Base-by-base conservation (phyloP, 2,329 filamentous ascomycete genomes). In the Rhynchosporium agropyri region DNA sequence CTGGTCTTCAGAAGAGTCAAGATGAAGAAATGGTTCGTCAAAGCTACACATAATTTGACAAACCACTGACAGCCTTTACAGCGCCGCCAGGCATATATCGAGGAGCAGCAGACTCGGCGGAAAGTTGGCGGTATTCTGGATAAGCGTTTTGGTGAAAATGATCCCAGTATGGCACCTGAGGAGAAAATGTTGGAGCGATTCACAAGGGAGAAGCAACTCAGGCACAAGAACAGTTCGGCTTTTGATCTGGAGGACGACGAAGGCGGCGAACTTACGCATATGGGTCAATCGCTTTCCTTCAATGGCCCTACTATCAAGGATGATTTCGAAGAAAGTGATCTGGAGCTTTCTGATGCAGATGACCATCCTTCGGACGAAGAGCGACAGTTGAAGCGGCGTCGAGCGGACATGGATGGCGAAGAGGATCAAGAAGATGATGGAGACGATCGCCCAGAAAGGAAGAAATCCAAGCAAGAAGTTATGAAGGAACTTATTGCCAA, bases 401-500 rank as follows among this genome's bases (percentile, higher is more conserved):
- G 86, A 58, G 75, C 79, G 33, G 70, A 77, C 28, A 77, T 80
- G 36, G 79, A 81, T 57, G 81, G 79, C 3, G 81, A 77, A 4
- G 80, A 80, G n/a, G 81, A 79, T 2, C 79, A 78, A 3, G 80
- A 80, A 5, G 80, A 80, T 0, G 79, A 78, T 4, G 81, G 81
- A 42, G 81, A 81, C 28, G 58, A 61, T 26, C 79, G 88, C 66
- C 92, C 92, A 0, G 89, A 94, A 71, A 84, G 89, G 63, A 97
- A 97, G 77, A 99, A 97, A 80, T 89, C 89, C 3, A 98, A 97
- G 78, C 90, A 95, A 60, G 95, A 99, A 76, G 91, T 99, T 56
- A 97, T 98, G 91, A 90, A 97, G 72, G 96, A 99, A 76, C 84
- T 99, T 65, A 97, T 99, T 69, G 91, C 93, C 65, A 99, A 99